Base-by-base conservation (phyloP, 139 green algal species). In the Desmodesmus armatus region DNA sequence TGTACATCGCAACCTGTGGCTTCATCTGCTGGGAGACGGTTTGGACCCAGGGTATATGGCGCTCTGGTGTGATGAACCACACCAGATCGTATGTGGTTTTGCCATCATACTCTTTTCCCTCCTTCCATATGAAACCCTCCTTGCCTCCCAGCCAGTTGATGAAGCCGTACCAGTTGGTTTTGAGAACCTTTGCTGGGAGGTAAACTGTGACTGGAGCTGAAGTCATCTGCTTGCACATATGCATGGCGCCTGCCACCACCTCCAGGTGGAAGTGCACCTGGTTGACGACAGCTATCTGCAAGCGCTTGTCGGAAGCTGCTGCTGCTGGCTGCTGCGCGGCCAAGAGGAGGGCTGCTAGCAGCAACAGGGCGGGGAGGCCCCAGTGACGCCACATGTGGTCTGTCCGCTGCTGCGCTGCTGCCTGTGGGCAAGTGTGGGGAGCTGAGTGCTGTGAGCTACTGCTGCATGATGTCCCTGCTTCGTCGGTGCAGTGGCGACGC, bases 231-330 rank as follows among this genome's bases (percentile, higher is more conserved):
- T 55, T 70, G 3, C 82, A 58, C 60, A 87, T 72, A 62, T 87
- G 82, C 82, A 87, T 81, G 23, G 82, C 82, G 29, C 82, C 82
- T 40, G 71, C 82, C 7, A 87, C 82, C 7, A 87, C 82, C 43
- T 87, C 82, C 41, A 87, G 43, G 47, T 87, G 82, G 21, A 87
- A 87, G 23, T 82, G 72, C 17, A 87, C 82, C 60, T 87, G 82
- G 44, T 81, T 81, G 5, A 74, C 49, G 3, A 82, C 74, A n/a
- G 69, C 69, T 23, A 87, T 43, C 37, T 74, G 31, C 0, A 87
- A 41, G 31, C 62, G 62, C n/a, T 29, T 66, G 75, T 63, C 51
- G 33, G 73, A 29, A 49, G 43, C 78, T n/a, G 62, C 60, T 27
- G 60, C 15, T 2, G 35, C 76, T 41, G 55, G 55, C 55, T 71